Percentiles rank a stretch among this genome's conserved stretches.
phyloP scores from a whole-genome alignment of 2,329 filamentous ascomycete genomes.

The Microdochium paspali region DNA sequence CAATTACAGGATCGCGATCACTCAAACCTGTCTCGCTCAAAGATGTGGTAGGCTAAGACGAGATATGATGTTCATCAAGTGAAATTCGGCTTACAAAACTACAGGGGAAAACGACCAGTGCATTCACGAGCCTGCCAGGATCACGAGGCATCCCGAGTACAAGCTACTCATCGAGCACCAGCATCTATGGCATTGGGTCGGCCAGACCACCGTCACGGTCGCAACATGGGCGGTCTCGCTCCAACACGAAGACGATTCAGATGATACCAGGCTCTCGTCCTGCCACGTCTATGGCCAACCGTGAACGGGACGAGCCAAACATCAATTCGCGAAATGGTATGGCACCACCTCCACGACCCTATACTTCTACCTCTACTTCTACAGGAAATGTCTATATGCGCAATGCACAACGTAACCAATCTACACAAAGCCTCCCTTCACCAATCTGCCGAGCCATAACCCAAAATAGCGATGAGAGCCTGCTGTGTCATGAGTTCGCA shows the following conservation, averaged over 20 bases:
- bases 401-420: neutral
- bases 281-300: slow-evolving; percentile 18
- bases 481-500: neutral
- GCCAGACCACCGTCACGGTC: slow-evolving; percentile 24
- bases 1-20: neutral
- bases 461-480: neutral
- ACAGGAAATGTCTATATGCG: neutral
- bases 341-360: slow-evolving; percentile 2
- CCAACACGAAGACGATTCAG: slow-evolving; percentile 14
- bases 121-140: neutral
- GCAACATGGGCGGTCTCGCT: slow-evolving; percentile 12
- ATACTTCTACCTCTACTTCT: neutral
- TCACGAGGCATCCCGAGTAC: neutral
- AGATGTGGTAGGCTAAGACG: slow-evolving; percentile 11
- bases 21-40: slow-evolving; percentile 35
- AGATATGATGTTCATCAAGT: too few relatives aligned
- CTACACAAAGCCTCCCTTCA: neutral
- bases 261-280: slow-evolving; percentile 6
- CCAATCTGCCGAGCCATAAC: neutral
- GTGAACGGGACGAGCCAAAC: slow-evolving; percentile 14
- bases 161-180: slow-evolving; percentile 16
- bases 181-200: slow-evolving; percentile 26
- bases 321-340: slow-evolving; percentile 32
- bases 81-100: too few relatives aligned
- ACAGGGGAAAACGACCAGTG: neutral